These are phyloP conservation scores for Hibiscus tridactylites DNA, from an alignment of 345 rosid genomes.

Conservation along the genomic window DNA sequence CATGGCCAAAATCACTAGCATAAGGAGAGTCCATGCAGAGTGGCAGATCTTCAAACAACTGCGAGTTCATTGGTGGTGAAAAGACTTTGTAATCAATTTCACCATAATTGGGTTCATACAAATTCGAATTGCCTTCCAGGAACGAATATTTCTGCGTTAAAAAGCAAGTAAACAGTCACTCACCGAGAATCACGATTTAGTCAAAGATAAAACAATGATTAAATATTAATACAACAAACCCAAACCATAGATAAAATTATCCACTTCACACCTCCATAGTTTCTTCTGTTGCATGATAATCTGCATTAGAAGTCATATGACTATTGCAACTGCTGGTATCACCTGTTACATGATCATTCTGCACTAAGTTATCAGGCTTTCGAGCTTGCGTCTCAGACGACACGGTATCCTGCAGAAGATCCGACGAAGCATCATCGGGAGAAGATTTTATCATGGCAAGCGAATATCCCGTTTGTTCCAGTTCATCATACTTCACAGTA, in stretches of 20 bases:
- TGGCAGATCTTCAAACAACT: slow-evolving; percentile 26
- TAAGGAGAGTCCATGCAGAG: slow-evolving; percentile 44
- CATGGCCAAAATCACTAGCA: slow-evolving; percentile 65
- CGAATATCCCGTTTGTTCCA: slow-evolving; percentile 41
- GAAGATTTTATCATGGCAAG: slow-evolving; percentile 48
- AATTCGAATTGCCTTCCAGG: slow-evolving; percentile 16
- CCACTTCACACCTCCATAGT: slow-evolving; percentile 32
- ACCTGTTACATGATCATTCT: slow-evolving; percentile 20
- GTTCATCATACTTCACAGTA: slow-evolving; percentile 38
- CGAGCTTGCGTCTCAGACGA: slow-evolving; percentile 17
- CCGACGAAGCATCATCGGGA: slow-evolving; percentile 57
- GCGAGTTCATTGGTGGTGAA: slow-evolving; percentile 39
- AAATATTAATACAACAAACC: not conserved
- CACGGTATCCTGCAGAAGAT: slow-evolving; percentile 49
- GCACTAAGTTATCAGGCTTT: slow-evolving; percentile 23
- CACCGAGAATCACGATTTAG: not conserved
- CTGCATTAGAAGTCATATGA: slow-evolving; percentile 41
- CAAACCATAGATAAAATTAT: not conserved
- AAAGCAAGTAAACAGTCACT: slow-evolving; percentile 1
- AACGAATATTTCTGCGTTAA: slow-evolving; percentile 31
- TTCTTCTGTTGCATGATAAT: slow-evolving; percentile 38
- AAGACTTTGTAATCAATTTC: slow-evolving; percentile 36
- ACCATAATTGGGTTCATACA: slow-evolving; percentile 20
- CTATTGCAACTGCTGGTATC: slow-evolving; percentile 38
- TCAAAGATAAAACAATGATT: not conserved